Percentiles rank a stretch among this genome's conserved stretches.
Evolutionary conservation across 768 basidiomycete genomes (phyloP).

Genomic region (Lentinula raphanica): DNA sequence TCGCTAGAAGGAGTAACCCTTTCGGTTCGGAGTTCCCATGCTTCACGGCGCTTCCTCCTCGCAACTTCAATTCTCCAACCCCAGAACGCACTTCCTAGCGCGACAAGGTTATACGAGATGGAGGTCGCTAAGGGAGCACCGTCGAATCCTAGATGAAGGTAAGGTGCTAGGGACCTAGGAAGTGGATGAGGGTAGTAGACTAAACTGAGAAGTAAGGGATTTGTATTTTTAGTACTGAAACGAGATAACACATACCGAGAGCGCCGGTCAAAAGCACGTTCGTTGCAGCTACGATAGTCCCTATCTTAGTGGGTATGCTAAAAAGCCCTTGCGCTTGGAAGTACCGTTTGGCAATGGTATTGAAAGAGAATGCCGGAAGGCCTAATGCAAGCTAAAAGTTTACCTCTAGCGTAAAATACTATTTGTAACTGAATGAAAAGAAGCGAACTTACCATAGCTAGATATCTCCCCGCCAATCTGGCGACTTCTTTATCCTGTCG

Average conservation of each 20-base stretch:
- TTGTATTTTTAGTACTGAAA: too few species aligned
- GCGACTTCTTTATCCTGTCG: slow-evolving; percentile 59
- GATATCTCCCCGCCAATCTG: slow-evolving; percentile 47
- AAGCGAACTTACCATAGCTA: slow-evolving; percentile 52
- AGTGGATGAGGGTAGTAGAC: slow-evolving; percentile 59
- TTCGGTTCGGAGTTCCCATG: background rate
- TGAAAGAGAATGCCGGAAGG: slow-evolving; percentile 48
- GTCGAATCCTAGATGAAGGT: slow-evolving; percentile 75
- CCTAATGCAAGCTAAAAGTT: background rate
- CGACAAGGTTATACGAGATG: slow-evolving; percentile 81
- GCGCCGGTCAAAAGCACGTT: slow-evolving; percentile 41
- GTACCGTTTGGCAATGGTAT: slow-evolving; percentile 20
- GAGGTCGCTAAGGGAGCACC: slow-evolving; percentile 91
- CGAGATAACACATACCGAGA: slow-evolving; percentile 45
- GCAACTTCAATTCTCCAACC: background rate
- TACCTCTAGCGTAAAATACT: background rate
- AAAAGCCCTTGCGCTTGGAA: slow-evolving; percentile 55
- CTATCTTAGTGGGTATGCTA: slow-evolving; percentile 77
- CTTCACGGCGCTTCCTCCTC: background rate
- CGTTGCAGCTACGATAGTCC: slow-evolving; percentile 76
- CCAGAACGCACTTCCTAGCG: slow-evolving; percentile 21
- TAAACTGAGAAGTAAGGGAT: slow-evolving; percentile 27
- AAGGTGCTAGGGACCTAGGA: background rate
- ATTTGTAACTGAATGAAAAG: background rate
- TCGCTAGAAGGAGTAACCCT: too few species aligned